A percentile compares a stretch with the other conserved stretches of the same genome.
Conservation (phyloP, 495 filamentous ascomycete species). For the Lasiosphaeris hirsuta region DNA sequence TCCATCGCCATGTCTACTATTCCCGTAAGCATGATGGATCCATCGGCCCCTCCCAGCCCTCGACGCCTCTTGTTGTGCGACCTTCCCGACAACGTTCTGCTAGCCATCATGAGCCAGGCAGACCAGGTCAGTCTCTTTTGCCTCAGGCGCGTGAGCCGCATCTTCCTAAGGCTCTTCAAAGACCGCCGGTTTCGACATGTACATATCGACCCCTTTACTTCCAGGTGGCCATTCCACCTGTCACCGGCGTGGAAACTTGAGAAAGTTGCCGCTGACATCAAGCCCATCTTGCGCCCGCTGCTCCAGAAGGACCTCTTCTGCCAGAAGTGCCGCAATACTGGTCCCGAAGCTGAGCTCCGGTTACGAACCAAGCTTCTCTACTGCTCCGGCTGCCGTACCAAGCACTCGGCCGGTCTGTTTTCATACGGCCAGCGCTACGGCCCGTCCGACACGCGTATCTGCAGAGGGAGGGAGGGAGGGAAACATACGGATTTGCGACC, state of each 20-base stretch:
- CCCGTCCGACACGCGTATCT: background rate
- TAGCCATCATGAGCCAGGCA: constrained; percentile 1
- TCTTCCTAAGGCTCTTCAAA: background rate
- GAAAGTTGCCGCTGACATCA: background rate
- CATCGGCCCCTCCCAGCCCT: no score
- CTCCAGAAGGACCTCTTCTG: constrained; percentile 4
- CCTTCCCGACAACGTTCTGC: constrained; percentile 1
- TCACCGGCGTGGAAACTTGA: background rate
- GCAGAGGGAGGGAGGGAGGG: constrained; percentile 1
- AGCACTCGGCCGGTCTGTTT: constrained; percentile 4
- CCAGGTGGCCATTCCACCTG: background rate
- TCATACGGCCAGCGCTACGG: background rate
- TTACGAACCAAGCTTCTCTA: constrained; percentile 3
- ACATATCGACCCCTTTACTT: background rate
- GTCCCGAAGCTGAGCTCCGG: background rate
- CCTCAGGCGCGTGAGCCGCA: background rate
- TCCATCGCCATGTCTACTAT: no score
- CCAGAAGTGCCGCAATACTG: background rate
- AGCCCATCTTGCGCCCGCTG: background rate
- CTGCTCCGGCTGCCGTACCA: background rate
- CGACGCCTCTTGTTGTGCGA: background rate
- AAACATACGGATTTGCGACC: constrained; percentile 2
- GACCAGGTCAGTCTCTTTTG: background rate
- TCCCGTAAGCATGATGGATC: no score
- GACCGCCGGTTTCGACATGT: constrained; percentile 1